phyloP scores from a whole-genome alignment of 352 stramenopile species.

The Phytophthora pisi region DNA sequence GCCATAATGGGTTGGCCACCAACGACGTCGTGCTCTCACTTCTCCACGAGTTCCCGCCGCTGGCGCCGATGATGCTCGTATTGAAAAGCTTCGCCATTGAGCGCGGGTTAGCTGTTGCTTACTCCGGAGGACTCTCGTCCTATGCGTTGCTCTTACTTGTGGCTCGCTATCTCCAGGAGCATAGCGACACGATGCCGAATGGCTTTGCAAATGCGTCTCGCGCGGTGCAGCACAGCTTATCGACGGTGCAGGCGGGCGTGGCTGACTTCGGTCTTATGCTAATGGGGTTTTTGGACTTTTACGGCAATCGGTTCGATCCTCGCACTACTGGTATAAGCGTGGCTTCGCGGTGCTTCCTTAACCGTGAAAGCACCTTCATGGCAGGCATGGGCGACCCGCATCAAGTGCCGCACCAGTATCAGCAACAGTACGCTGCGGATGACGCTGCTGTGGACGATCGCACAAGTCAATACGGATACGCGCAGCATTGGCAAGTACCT shows the following conservation, averaged over 20 bases:
- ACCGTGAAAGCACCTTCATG: conserved; percentile 68
- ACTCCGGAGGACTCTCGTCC: conserved; percentile 96
- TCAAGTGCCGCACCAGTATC: conserved; percentile 55
- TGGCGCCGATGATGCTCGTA: conserved; percentile 96
- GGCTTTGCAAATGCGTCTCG: conserved; percentile 69
- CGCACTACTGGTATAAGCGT: conserved; percentile 91
- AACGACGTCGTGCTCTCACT: conserved; percentile 93
- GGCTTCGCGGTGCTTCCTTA: conserved; percentile 79
- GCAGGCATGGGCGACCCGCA: conserved; percentile 36
- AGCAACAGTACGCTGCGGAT: conserved; percentile 49
- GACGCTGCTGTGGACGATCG: conserved; percentile 61
- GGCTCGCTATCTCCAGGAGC: conserved; percentile 92
- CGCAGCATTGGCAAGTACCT: conserved; percentile 69
- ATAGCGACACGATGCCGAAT: conserved; percentile 70
- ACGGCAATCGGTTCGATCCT: conserved; percentile 94
- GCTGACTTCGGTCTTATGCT: conserved; percentile 95
- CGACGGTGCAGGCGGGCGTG: conserved; percentile 57
- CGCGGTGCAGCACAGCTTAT: conserved; percentile 63
- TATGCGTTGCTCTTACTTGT: conserved; percentile 97
- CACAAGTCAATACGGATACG: conserved; percentile 48
- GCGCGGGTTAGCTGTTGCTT: conserved; percentile 93
- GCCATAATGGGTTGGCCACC: conserved; percentile 96
- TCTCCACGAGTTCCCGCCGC: conserved; percentile 93
- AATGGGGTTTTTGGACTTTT: conserved; percentile 98
- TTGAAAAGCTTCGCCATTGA: conserved; percentile 96